These are phyloP conservation scores for Magnolia kwangsiensis DNA, from an alignment of 164 flowering plant genomes.

Conservation along the genomic window DNA sequence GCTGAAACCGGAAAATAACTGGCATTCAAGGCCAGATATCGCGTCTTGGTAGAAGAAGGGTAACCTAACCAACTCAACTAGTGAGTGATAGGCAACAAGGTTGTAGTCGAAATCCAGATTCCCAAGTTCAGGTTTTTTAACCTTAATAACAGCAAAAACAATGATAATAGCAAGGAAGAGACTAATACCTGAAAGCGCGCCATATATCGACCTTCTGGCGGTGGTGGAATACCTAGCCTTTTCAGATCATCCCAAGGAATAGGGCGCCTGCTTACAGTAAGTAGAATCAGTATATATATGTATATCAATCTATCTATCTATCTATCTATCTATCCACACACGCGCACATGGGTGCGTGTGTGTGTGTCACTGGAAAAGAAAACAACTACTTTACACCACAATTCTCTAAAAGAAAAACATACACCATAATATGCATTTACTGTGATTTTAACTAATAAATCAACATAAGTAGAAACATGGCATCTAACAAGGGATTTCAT, in stretches of 20 bases:
- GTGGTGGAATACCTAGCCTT: conserved; percentile 87
- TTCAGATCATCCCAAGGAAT: conserved; percentile 76
- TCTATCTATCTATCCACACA: not conserved
- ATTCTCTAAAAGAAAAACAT: too few species aligned
- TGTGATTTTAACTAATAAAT: too few species aligned
- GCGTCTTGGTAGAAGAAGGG: too few species aligned
- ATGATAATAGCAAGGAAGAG: not conserved
- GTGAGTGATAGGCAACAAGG: not conserved
- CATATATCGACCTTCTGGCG: conserved; percentile 93
- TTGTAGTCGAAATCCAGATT: too few species aligned
- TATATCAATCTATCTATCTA: not conserved
- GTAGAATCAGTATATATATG: not conserved
- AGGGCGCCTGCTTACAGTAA: conserved; percentile 49
- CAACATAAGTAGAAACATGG: too few species aligned
- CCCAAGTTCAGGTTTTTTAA: not conserved
- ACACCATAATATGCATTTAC: too few species aligned
- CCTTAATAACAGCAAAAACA: not conserved
- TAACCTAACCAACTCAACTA: not conserved
- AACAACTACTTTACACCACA: too few species aligned
- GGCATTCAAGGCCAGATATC: not conserved
- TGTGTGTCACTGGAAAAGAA: not conserved
- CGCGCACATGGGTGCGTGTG: too few species aligned
- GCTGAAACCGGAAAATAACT: not conserved
- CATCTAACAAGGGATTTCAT: too few species aligned
- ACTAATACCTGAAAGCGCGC: conserved; percentile 69